These are phyloP conservation scores for Rutstroemia sp. DNA, from an alignment of 2,329 filamentous ascomycete species.

Conservation along the genomic window DNA sequence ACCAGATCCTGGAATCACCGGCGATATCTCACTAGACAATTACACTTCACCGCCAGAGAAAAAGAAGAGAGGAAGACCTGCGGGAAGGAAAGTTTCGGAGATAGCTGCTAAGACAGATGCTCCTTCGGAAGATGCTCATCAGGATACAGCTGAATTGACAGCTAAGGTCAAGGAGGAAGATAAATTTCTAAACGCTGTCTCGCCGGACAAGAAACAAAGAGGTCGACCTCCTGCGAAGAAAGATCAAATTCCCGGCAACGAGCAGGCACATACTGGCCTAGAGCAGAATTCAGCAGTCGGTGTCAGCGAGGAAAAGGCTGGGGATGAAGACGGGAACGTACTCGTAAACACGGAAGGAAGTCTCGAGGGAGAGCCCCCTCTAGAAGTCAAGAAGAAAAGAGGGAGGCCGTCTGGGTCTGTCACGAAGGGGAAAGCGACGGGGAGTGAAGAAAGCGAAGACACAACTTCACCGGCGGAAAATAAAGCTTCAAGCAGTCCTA, in stretches of 20 bases:
- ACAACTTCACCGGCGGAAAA: not conserved
- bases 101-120: not conserved
- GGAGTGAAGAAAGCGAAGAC: not conserved
- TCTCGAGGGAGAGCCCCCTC: not conserved
- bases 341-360: not conserved
- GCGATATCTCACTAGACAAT: not conserved
- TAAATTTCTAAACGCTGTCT: not conserved
- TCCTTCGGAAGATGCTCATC: not conserved
- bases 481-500: not conserved
- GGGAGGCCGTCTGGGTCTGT: not conserved
- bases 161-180: not conserved
- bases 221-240: not conserved
- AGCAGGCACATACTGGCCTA: not conserved
- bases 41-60: not conserved
- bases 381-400: slow-evolving; percentile 5
- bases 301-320: not conserved
- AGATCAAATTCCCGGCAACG: not conserved
- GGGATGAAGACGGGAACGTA: too few species aligned
- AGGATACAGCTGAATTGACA: not conserved
- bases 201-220: not conserved
- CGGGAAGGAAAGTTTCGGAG: not conserved
- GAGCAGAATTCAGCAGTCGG: not conserved
- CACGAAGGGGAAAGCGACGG: not conserved
- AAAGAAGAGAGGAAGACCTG: not conserved
- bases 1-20: too few species aligned